Evolutionary conservation across 2,329 filamentous ascomycete genomes (phyloP).

Genomic region (Intubia oerlemansii): DNA sequence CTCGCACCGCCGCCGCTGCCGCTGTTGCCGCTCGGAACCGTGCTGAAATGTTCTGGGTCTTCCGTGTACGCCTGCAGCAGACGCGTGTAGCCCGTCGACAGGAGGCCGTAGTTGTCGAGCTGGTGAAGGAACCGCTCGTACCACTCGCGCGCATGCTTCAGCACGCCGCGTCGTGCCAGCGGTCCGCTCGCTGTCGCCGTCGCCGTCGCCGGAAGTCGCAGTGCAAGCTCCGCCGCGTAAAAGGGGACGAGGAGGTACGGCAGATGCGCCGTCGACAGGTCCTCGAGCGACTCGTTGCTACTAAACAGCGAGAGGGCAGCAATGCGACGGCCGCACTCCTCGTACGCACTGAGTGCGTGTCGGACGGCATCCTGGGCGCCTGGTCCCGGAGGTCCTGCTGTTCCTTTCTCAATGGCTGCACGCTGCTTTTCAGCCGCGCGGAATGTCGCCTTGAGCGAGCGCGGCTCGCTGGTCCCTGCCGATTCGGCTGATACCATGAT

Average conservation of each 20-base stretch:
- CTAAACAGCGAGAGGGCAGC: constrained; percentile 66
- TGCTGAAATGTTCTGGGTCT: constrained; percentile 49
- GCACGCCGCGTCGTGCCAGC: constrained; percentile 34
- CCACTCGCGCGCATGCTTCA: constrained; percentile 41
- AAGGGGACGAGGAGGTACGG: constrained; percentile 67
- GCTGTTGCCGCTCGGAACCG: constrained; percentile 28
- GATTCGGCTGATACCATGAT: constrained; percentile 1
- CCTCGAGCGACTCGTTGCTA: constrained; percentile 71
- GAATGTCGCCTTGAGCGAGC: constrained; percentile 23
- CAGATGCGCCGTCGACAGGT: constrained; percentile 65
- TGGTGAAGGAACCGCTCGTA: constrained; percentile 64
- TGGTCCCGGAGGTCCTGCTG: no score
- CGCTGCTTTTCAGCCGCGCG: constrained; percentile 28
- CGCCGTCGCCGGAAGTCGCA: constrained; percentile 25
- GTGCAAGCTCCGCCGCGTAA: constrained; percentile 58
- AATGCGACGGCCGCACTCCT: constrained; percentile 49
- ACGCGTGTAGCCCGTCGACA: constrained; percentile 41
- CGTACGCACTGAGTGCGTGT: constrained; percentile 47
- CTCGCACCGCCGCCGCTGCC: background rate
- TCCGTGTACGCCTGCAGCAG: constrained; percentile 56
- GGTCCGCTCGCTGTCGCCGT: no score
- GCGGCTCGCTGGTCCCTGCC: constrained; percentile 1
- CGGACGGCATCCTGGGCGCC: constrained; percentile 31
- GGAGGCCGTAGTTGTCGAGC: constrained; percentile 58
- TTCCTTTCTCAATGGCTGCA: constrained; percentile 39